These are phyloP conservation scores for Rhodotorula paludigena DNA, from an alignment of 768 basidiomycete species.

Conservation along the genomic window DNA sequence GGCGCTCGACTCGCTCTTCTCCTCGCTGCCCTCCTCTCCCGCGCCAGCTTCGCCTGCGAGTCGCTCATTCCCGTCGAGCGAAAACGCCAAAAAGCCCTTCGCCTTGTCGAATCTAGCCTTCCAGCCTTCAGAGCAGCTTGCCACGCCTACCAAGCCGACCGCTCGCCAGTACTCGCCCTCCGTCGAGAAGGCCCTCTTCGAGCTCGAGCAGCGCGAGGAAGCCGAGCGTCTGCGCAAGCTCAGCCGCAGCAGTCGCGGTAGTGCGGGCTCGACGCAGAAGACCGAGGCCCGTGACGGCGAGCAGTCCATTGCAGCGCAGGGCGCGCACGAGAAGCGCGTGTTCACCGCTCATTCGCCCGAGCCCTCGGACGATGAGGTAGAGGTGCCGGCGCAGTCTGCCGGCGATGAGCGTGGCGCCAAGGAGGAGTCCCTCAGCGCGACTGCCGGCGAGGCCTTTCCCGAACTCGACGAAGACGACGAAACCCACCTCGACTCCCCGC, in stretches of 20 bases:
- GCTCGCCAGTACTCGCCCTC: constrained; percentile 8
- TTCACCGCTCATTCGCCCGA: constrained; percentile 3
- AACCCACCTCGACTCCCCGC: background rate
- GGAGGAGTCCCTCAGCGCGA: background rate
- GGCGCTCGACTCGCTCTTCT: constrained; percentile 13
- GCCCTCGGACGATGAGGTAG: background rate
- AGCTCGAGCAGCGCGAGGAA: constrained; percentile 18
- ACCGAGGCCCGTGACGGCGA: background rate
- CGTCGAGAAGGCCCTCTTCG: constrained; percentile 18
- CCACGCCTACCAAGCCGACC: background rate
- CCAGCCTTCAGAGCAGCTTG: background rate
- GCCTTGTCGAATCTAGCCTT: constrained; percentile 28
- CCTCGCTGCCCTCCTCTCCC: background rate
- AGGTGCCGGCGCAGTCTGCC: too few species aligned
- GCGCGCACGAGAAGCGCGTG: background rate
- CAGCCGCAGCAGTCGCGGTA: background rate
- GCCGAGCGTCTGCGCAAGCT: constrained; percentile 3
- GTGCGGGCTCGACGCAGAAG: background rate
- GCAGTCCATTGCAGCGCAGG: background rate
- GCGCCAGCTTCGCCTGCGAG: background rate
- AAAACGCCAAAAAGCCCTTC: background rate
- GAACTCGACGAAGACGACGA: background rate
- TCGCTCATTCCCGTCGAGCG: background rate
- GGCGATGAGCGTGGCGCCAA: too few species aligned
- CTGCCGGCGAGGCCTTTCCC: background rate